These are phyloP conservation scores for Inonotus obliquus DNA, from an alignment of 1,284 basidiomycete species.

Conservation along the genomic window DNA sequence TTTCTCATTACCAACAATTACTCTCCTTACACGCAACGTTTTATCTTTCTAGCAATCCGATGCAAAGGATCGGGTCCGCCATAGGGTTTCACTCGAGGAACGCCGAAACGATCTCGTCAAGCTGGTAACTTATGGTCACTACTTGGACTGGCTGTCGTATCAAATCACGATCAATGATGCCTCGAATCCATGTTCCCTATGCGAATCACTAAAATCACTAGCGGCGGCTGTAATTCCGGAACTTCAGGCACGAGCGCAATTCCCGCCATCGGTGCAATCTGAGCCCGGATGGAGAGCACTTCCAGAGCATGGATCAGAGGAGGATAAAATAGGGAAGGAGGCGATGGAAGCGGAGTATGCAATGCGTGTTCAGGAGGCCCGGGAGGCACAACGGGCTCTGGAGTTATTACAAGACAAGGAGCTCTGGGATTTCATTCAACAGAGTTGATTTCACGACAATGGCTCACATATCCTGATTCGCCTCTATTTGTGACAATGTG, in stretches of 20 bases:
- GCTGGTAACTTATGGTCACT: background rate
- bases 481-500: no score
- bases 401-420: background rate
- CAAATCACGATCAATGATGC: background rate
- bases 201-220: background rate
- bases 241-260: background rate
- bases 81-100: background rate
- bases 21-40: background rate
- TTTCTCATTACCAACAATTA: background rate
- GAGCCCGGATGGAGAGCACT: background rate
- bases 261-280: background rate
- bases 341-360: conserved; percentile 5
- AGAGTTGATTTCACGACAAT: background rate
- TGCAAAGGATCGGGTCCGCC: background rate
- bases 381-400: background rate
- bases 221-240: background rate
- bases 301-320: conserved; percentile 73
- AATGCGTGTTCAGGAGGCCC: conserved; percentile 14
- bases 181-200: background rate
- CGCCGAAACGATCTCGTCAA: background rate
- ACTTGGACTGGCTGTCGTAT: background rate
- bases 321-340: conserved; percentile 3
- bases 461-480: no score
- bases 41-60: background rate
- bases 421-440: background rate